Evolutionary conservation across 441 rosid species (phyloP).

Genomic region (Aleurites moluccanus): DNA sequence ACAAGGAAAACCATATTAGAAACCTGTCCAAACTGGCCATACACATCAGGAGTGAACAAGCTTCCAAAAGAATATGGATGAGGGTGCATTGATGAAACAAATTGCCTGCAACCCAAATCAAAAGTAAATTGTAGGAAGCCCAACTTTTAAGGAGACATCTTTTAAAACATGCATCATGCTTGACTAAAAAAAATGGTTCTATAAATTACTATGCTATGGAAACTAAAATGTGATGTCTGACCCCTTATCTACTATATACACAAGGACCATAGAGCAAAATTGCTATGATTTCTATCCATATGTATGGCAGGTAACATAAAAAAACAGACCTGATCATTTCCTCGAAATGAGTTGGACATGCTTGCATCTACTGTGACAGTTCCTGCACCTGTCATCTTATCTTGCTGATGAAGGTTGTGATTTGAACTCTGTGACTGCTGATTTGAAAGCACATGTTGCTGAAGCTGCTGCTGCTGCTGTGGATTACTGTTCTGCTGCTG

Average conservation of each 20-base stretch:
- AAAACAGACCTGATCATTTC: conserved; percentile 75
- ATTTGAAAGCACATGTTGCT: conserved; percentile 61
- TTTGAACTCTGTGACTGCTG: conserved; percentile 70
- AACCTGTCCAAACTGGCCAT: conserved; percentile 22
- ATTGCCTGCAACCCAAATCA: not conserved
- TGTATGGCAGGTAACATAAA: conserved; percentile 12
- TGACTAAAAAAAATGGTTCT: not conserved
- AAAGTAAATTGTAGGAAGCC: not conserved
- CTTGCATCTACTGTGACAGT: conserved; percentile 62
- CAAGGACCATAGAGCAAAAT: not conserved
- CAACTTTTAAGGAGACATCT: not conserved
- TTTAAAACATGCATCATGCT: not conserved
- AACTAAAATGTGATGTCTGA: not conserved
- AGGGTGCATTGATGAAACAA: not conserved
- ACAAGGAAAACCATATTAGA: conserved; percentile 32
- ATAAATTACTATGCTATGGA: not conserved
- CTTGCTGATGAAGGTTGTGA: conserved; percentile 61
- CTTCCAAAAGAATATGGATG: conserved; percentile 1
- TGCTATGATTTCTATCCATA: not conserved
- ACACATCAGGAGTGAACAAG: not conserved
- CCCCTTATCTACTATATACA: not conserved
- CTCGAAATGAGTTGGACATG: conserved; percentile 76
- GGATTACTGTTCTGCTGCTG: conserved; percentile 41
- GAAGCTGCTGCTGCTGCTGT: conserved; percentile 41
- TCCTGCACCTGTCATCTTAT: conserved; percentile 61